A percentile compares a stretch with the other conserved stretches of the same genome.
phyloP scores from a whole-genome alignment of 1,284 basidiomycete genomes.

The Leccinum subrobustum region DNA sequence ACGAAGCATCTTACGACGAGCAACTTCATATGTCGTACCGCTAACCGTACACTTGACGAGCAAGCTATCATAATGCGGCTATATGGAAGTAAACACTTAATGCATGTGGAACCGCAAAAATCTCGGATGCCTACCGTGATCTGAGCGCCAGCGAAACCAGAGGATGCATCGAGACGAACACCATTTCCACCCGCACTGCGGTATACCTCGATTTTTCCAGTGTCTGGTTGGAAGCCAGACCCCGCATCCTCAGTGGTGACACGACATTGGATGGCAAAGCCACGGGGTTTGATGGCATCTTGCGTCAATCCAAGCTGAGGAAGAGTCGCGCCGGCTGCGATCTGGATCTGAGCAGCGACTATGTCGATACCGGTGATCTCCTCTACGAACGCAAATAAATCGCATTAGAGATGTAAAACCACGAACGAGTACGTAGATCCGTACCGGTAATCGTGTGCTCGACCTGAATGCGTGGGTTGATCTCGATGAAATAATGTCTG shows the following conservation, averaged over 20 bases:
- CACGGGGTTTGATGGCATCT: constrained; percentile 93
- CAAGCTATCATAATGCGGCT: constrained; percentile 98
- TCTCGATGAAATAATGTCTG: constrained; percentile 98
- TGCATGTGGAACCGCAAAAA: too few species aligned
- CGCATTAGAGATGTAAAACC: constrained; percentile 3
- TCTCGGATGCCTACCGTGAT: constrained; percentile 79
- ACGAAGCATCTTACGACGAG: constrained; percentile 97
- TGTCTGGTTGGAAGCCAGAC: constrained; percentile 94
- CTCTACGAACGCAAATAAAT: constrained; percentile 51
- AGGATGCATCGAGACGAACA: constrained; percentile 95
- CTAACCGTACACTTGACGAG: constrained; percentile 97
- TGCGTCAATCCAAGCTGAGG: constrained; percentile 96
- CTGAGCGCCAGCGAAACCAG: constrained; percentile 98
- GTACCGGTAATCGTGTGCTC: constrained; percentile 95
- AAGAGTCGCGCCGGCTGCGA: constrained; percentile 94
- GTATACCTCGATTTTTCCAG: constrained; percentile 99
- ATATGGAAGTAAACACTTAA: neutral
- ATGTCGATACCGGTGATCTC: constrained; percentile 99
- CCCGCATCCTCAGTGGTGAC: constrained; percentile 98
- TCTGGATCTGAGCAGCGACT: constrained; percentile 97
- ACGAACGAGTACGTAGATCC: constrained; percentile 22
- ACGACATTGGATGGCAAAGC: constrained; percentile 98
- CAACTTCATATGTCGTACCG: constrained; percentile 98
- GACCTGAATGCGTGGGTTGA: constrained; percentile 97
- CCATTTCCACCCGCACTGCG: constrained; percentile 98